Base-by-base conservation (phyloP, 2,329 filamentous ascomycete genomes). In the Diplodia mutila region DNA sequence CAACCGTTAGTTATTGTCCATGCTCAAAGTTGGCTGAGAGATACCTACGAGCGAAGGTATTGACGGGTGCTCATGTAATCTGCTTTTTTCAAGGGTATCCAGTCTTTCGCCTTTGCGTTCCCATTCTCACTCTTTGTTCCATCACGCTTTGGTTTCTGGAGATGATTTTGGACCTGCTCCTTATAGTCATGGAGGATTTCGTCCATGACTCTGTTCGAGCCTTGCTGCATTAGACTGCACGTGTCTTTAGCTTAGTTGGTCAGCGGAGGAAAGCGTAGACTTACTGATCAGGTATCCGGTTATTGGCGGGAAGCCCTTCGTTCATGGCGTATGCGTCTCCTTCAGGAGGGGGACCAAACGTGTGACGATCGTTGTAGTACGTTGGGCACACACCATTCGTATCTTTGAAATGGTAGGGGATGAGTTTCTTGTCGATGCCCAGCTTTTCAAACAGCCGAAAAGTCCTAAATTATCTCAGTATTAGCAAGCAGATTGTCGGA, bases 61-160 rank as follows among this genome's bases (percentile, higher is more conserved):
- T 65, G 49, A 25, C 63, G 63, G 12, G 63, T 65, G 32, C 63
- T 65, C 63, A 65, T 65, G 48, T 16, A 46, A 32, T 65, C 63
- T 14, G 63, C 63, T 7, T 32, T 9, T 27, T 25, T 16, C n/a
- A 65, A 48, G 21, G 48, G 25, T 11, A 54, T 54, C 63, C 63
- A 65, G 21, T 49, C 61, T 18, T 42, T 48, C 5, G 9, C 21
- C 25, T 2, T 25, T 27, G 12, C 23, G 8, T 16, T 51, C 25
- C 9, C 48, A 25, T 25, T 14, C 9, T 8, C 3, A 6, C 3
- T 51, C 21, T 14, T 1, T 1, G 11, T 25, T 27, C 14, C 21
- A 9, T 12, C 21, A 16, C 6, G 8, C 25, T 27, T 51, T 4
- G 0, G 3, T 1, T 14, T 9, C 11, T 27, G 18, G 4, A 51